phyloP scores from a whole-genome alignment of 495 filamentous ascomycete genomes.

The Aspergillus ellipticus region DNA sequence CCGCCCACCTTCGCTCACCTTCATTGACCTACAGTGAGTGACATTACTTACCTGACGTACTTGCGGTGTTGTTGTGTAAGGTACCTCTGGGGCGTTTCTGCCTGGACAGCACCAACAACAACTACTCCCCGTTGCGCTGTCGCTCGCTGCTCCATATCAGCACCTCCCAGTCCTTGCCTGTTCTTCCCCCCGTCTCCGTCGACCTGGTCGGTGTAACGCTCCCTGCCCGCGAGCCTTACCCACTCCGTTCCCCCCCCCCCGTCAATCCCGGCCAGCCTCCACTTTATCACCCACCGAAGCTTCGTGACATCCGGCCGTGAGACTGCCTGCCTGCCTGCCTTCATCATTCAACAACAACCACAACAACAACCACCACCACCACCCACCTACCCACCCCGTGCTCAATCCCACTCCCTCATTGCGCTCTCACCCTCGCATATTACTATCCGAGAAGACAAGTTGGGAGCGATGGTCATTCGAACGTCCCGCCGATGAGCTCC shows the following conservation, averaged over 20 bases:
- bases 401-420: background rate
- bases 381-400: background rate
- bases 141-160: no score
- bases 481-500: slow-evolving; percentile 47
- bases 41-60: no score
- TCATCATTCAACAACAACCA: background rate
- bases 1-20: no score
- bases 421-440: background rate
- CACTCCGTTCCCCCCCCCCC: background rate
- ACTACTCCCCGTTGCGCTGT: no score
- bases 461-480: slow-evolving; percentile 45
- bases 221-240: background rate
- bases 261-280: background rate
- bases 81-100: no score
- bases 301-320: background rate
- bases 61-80: no score
- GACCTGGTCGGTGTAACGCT: background rate
- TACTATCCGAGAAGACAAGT: background rate
- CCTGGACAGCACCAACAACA: no score
- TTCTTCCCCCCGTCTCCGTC: background rate
- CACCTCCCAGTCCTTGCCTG: no score
- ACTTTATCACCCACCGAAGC: background rate
- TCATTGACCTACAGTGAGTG: no score
- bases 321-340: background rate
- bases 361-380: background rate